Evolutionary conservation across 495 filamentous ascomycete genomes (phyloP).

Genomic region (Penicillium nucicola): DNA sequence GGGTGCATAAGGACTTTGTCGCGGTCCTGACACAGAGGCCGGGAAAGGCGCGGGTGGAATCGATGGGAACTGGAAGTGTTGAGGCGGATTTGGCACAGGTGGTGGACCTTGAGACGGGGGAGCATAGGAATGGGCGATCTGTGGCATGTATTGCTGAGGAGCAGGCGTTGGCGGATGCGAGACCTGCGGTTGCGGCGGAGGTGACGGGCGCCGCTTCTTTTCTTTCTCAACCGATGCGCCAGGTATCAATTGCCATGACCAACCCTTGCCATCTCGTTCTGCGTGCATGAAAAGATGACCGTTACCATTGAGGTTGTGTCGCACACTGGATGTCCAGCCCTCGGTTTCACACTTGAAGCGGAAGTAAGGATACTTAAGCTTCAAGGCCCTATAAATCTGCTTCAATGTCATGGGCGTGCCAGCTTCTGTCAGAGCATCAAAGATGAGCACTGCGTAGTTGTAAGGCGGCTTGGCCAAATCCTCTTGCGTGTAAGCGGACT

Average conservation of each 20-base stretch:
- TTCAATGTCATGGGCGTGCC: conserved; percentile 74
- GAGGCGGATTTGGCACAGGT: conserved; percentile 33
- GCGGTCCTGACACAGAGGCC: conserved; percentile 15
- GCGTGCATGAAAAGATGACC: conserved; percentile 79
- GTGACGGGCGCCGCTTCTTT: conserved; percentile 59
- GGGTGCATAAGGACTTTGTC: conserved; percentile 22
- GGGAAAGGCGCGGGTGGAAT: conserved; percentile 35
- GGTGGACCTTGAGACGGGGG: conserved; percentile 26
- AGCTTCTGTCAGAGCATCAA: conserved; percentile 79
- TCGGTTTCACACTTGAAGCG: conserved; percentile 75
- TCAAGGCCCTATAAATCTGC: conserved; percentile 89
- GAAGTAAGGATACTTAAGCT: conserved; percentile 85
- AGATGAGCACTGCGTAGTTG: conserved; percentile 88
- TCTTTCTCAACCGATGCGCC: conserved; percentile 68
- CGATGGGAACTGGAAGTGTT: conserved; percentile 44
- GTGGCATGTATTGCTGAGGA: conserved; percentile 43
- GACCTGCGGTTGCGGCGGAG: conserved; percentile 42
- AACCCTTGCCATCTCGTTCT: conserved; percentile 69
- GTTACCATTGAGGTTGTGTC: conserved; percentile 91
- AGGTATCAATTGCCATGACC: conserved; percentile 64
- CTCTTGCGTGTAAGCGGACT: conserved; percentile 76
- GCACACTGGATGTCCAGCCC: conserved; percentile 96
- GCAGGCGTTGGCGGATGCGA: conserved; percentile 33
- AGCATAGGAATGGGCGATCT: conserved; percentile 35
- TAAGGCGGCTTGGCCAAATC: conserved; percentile 78